Evolutionary conservation across 139 green algal species (phyloP).

Genomic region (Spirogloea muscicola): DNA sequence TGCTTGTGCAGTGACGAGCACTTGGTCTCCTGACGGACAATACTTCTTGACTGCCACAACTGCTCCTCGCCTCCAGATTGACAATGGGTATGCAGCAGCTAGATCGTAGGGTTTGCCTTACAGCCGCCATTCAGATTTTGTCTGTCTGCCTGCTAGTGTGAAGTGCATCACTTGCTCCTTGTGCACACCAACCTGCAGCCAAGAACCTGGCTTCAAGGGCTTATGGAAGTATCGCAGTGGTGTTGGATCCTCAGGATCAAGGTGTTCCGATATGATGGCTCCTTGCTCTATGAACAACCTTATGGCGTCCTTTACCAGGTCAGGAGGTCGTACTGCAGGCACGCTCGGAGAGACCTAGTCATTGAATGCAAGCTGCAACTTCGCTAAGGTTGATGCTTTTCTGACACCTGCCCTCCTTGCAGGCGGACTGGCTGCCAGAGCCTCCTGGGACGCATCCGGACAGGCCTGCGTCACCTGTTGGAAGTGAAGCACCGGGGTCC

Average conservation of each 20-base stretch:
- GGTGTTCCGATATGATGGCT: conserved; percentile 80
- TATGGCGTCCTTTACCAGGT: conserved; percentile 64
- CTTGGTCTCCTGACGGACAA: conserved; percentile 85
- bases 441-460: conserved; percentile 22
- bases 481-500: no score
- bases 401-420: background rate
- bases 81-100: conserved; percentile 70
- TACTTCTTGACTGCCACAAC: conserved; percentile 77
- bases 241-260: conserved; percentile 20
- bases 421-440: conserved; percentile 37
- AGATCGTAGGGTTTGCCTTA: background rate
- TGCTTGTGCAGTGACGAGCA: conserved; percentile 50
- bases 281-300: conserved; percentile 47
- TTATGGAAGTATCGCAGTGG: no score
- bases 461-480: conserved; percentile 8
- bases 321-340: background rate
- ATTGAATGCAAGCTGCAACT: background rate
- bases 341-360: background rate
- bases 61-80: conserved; percentile 84
- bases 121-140: background rate
- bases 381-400: background rate
- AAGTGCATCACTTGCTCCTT: no score
- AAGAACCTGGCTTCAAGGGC: no score
- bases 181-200: no score
- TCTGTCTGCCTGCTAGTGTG: background rate